These are phyloP conservation scores for Pseudomonodictys pantanalensis DNA, from an alignment of 495 filamentous ascomycete species.

Conservation along the genomic window DNA sequence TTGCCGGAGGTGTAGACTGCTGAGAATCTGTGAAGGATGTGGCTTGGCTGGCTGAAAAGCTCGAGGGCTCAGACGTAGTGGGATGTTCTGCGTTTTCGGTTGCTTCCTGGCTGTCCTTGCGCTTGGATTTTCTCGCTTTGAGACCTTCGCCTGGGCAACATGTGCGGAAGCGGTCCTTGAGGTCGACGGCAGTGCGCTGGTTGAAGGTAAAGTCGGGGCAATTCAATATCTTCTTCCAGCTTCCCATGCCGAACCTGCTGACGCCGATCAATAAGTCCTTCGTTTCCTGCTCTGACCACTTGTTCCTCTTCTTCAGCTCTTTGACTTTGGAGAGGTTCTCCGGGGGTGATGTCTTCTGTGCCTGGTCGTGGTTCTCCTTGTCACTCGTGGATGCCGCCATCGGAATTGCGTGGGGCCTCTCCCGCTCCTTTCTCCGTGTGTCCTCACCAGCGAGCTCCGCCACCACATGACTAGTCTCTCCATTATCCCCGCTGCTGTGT, in stretches of 20 bases:
- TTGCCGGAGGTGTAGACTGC: background rate
- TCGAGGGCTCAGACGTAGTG: background rate
- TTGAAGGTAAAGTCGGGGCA: constrained; percentile 73
- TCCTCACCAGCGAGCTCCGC: background rate
- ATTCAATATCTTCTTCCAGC: constrained; percentile 82
- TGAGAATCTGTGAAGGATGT: background rate
- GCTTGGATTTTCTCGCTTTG: constrained; percentile 10
- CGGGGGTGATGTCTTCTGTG: background rate
- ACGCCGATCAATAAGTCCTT: constrained; percentile 73
- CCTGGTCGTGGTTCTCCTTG: constrained; percentile 15
- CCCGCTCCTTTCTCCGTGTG: background rate
- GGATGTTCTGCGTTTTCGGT: background rate
- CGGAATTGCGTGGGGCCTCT: background rate
- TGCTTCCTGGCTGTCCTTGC: constrained; percentile 1
- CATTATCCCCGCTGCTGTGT: constrained; percentile 3
- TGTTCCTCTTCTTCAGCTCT: constrained; percentile 33
- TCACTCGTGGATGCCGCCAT: background rate
- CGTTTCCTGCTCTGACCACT: constrained; percentile 85
- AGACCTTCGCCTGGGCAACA: constrained; percentile 58
- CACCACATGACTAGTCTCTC: background rate
- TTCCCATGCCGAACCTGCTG: constrained; percentile 76
- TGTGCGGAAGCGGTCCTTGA: constrained; percentile 81
- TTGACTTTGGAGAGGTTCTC: background rate
- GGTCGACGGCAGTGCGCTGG: constrained; percentile 68
- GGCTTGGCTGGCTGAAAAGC: background rate